Base-by-base conservation (phyloP, 2,329 filamentous ascomycete species). In the Fusarium sp. region DNA sequence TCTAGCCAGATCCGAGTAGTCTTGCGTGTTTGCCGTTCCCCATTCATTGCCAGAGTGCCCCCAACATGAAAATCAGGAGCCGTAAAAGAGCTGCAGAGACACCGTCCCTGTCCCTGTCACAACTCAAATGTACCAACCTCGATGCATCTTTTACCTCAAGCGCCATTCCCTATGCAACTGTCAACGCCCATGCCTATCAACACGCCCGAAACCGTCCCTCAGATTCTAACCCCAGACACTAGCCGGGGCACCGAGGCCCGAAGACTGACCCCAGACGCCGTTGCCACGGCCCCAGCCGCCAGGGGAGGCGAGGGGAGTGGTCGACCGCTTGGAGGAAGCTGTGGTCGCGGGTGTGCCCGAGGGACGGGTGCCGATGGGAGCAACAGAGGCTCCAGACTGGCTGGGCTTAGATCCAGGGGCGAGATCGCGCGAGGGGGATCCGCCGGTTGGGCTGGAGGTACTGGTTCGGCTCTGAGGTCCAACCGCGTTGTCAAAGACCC, bases 341-440 rank as follows among this genome's bases (percentile, higher is more conserved):
- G 84, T 83, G 31, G 80, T 82, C 35, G 83, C 84, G n/a, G 90
- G 84, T 36, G 87, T 88, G 42, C 88, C 89, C 20, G 90, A 88
- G 5, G 96, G 96, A 52, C 97, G 93, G 67, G 96, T 98, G 74
- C 97, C 97, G 77, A 98, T 98, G 20, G 97, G 96, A 25, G 95
- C 96, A 63, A 98, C 95, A 6, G 93, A 88, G 66, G 88, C 88
- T 65, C 88, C 89, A 59, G 86, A 82, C 71, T 88, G 87, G 58
- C 85, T 86, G 71, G 89, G 81, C 84, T 90, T 91, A 62, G 83
- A 82, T 54, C 84, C 86, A 69, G 83, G 88, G 33, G 87, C 85
- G 40, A 91, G 88, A 62, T 91, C 88, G 50, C 91, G 91, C 64
- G 95, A 94, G 47, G 95, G 94, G 8, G 95, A 97, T 45, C 91